Conservation (phyloP, 2,329 filamentous ascomycete genomes). For the Emydomyces testavorans region DNA sequence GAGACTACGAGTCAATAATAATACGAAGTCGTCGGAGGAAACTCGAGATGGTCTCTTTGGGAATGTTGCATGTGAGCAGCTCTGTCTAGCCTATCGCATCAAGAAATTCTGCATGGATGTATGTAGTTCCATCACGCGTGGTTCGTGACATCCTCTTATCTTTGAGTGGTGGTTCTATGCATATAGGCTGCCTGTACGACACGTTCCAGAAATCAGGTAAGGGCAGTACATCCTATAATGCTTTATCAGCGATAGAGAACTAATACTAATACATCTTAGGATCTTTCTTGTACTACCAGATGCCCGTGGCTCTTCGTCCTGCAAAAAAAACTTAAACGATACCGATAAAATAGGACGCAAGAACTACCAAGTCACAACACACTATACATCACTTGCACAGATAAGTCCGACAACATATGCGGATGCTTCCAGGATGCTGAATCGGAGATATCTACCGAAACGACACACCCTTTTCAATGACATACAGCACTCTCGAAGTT, state of each 20-base stretch:
- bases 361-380: not conserved
- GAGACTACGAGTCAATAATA: not conserved
- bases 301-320: no score
- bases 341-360: not conserved
- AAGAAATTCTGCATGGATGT: not conserved
- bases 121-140: not conserved
- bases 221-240: not conserved
- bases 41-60: not conserved
- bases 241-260: no score
- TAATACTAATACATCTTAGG: no score
- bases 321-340: no score
- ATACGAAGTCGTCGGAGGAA: not conserved
- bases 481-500: no score
- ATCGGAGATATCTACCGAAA: not conserved
- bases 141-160: no score
- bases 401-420: no score
- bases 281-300: no score
- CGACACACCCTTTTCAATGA: no score
- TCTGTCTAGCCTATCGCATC: not conserved
- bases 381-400: no score
- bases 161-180: no score
- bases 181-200: not conserved
- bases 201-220: not conserved
- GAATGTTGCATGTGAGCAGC: not conserved
- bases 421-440: not conserved